Conservation (phyloP, 352 stramenopile species). For the Globisporangium abappressorium region DNA sequence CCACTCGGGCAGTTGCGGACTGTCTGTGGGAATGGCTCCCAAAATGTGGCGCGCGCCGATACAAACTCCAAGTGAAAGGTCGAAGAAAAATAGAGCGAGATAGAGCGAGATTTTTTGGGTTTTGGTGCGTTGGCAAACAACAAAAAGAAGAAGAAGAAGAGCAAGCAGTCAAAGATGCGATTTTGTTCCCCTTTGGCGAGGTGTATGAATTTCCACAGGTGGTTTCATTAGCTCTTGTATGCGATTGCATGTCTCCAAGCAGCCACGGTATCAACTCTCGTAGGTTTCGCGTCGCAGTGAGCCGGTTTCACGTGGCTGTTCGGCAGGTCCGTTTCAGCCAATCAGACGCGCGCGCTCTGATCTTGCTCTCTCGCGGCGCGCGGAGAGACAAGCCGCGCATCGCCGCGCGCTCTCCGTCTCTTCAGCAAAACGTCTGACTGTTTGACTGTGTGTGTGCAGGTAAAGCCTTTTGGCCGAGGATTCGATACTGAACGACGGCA, state of each 20-base stretch:
- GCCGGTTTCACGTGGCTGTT: constrained; percentile 10
- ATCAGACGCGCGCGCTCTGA: constrained; percentile 1
- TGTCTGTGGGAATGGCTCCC: neutral
- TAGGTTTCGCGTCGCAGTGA: constrained; percentile 2
- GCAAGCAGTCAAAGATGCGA: neutral
- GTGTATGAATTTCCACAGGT: neutral
- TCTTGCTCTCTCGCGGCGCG: constrained; percentile 5
- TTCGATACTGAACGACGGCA: neutral
- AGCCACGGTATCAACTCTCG: neutral
- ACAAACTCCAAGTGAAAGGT: constrained; percentile 9
- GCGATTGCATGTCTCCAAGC: too few relatives aligned
- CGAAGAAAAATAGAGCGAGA: constrained; percentile 16
- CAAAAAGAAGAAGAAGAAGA: neutral
- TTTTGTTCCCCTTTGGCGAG: neutral
- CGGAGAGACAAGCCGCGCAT: constrained; percentile 6
- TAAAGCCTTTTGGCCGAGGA: too few relatives aligned
- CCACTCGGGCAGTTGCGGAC: neutral
- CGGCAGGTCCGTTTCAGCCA: neutral
- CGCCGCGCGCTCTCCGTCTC: constrained; percentile 8
- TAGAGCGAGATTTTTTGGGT: constrained; percentile 23
- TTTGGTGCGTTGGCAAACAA: constrained; percentile 11
- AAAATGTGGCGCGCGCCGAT: neutral
- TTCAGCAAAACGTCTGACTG: constrained; percentile 7
- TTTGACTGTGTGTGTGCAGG: neutral
- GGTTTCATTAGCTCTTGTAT: neutral